phyloP scores from a whole-genome alignment of 2,329 filamentous ascomycete species.

The Colletotrichum tamarilloi region DNA sequence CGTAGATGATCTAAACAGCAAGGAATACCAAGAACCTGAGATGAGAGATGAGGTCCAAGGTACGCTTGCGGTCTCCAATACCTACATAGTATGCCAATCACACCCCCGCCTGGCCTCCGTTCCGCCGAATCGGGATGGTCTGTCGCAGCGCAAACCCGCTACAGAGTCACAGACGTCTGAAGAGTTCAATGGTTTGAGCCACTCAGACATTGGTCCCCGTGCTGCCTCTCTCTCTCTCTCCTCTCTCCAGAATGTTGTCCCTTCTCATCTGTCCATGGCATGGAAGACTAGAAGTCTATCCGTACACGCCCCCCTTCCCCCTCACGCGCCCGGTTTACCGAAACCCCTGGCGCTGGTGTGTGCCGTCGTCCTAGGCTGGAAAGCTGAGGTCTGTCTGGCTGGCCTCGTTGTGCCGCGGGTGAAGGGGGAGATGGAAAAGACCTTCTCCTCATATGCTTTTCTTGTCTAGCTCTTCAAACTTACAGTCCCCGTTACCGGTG shows the following conservation, averaged over 20 bases:
- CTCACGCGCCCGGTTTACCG: slow-evolving; percentile 3
- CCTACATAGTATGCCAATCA: background rate
- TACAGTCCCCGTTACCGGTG: background rate
- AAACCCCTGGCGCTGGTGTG: slow-evolving; percentile 19
- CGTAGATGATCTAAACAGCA: background rate
- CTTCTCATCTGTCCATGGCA: background rate
- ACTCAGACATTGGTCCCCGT: slow-evolving; percentile 9
- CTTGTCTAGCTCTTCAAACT: background rate
- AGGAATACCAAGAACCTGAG: background rate
- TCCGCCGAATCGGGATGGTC: slow-evolving; percentile 36
- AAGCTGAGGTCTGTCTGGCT: background rate
- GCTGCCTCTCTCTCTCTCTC: background rate
- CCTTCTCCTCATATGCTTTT: slow-evolving; percentile 31
- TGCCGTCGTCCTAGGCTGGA: background rate
- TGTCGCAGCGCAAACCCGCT: slow-evolving; percentile 26
- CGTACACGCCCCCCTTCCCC: slow-evolving; percentile 18
- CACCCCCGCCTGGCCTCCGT: slow-evolving; percentile 22
- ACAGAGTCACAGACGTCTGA: slow-evolving; percentile 33
- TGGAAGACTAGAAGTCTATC: slow-evolving; percentile 6
- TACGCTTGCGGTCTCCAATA: slow-evolving; percentile 18
- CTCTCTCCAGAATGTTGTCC: background rate
- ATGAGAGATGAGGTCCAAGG: background rate
- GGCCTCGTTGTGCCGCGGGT: slow-evolving; percentile 25
- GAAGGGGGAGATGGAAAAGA: slow-evolving; percentile 13
- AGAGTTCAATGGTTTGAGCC: slow-evolving; percentile 31